Conservation (phyloP, 139 green algal species). For the Chlorella ohadii region DNA sequence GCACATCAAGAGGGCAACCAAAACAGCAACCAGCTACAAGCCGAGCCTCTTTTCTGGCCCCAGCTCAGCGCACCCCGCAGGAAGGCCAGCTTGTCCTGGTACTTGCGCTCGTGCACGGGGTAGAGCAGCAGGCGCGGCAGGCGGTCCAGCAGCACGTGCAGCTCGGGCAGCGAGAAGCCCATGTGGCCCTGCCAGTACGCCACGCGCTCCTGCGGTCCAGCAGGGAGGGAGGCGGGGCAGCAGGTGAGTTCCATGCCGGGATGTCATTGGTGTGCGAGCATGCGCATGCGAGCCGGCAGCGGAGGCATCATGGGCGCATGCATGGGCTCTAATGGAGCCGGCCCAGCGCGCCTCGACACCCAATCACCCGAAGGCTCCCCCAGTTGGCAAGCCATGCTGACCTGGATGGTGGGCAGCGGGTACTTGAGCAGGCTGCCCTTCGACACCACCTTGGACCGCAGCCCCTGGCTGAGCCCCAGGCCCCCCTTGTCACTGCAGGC, state of each 20-base stretch:
- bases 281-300: too few species aligned
- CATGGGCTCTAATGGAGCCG: too few species aligned
- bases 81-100: slow-evolving; percentile 42
- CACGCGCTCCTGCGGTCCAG: slow-evolving; percentile 16
- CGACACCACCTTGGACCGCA: slow-evolving; percentile 23
- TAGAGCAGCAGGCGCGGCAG: slow-evolving; percentile 40
- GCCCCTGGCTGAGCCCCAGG: not conserved
- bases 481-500: not conserved
- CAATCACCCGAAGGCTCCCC: too few species aligned
- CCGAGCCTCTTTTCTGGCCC: too few species aligned
- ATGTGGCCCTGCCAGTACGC: slow-evolving; percentile 14
- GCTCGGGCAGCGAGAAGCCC: slow-evolving; percentile 14
- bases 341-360: too few species aligned
- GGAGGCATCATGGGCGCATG: too few species aligned
- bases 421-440: slow-evolving; percentile 22
- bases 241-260: too few species aligned
- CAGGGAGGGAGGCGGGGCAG: not conserved
- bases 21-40: not conserved
- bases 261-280: too few species aligned
- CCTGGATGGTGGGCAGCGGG: slow-evolving; percentile 32
- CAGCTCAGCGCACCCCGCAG: slow-evolving; percentile 6
- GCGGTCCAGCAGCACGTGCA: slow-evolving; percentile 15
- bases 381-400: too few species aligned
- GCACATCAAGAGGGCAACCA: not conserved
- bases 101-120: slow-evolving; percentile 33